Base-by-base conservation (phyloP, 768 basidiomycete species). In the Mycena vitilis region DNA sequence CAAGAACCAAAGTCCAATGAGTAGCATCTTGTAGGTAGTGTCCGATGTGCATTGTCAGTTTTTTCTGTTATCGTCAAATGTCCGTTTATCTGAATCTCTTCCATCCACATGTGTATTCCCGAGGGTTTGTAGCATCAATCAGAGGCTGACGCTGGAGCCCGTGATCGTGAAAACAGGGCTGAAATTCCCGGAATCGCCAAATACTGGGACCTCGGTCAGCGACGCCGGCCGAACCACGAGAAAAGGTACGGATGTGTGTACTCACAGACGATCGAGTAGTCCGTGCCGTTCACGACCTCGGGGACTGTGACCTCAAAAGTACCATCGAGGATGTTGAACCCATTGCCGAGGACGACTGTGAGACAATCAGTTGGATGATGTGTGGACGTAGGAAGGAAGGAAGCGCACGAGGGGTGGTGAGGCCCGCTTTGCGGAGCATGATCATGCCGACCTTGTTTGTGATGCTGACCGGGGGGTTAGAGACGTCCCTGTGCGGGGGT, bases 161-260 rank as follows among this genome's bases (percentile, higher is more conserved):
- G 38, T 34, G 71, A 81, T 78, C 12, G 77, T 75, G 71, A 82
- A 80, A 16, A 48, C 18, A n/a, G 75, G 75, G 63, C 79, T 80
- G 59, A 75, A 77, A 56, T 81, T 81, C 34, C 79, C 81, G 2
- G 80, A 81, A 59, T 81, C 78, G 16, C 81, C 81, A 40, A 81
- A 77, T 53, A 81, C 79, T 80, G 37, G 16, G 54, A 30, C 16
- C 25, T 40, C 38, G 23, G 16, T 56, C n/a, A 56, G 54, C 54
- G 22, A 12, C 38, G 22, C 22, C 40, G 7, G 4, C 22, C n/a
- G 38, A 15, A 40, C 40, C 10, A 2, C 30, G 5, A 30, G 30
- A 45, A 18, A 45, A 45, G 37, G 4, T 13, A 23, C 22, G n/a
- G 11, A 40, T 12, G n/a, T 12, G 34, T 30, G 16, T 38, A 38